phyloP scores from a whole-genome alignment of 306 rosid genomes.

The Dalbergia oliveri region DNA sequence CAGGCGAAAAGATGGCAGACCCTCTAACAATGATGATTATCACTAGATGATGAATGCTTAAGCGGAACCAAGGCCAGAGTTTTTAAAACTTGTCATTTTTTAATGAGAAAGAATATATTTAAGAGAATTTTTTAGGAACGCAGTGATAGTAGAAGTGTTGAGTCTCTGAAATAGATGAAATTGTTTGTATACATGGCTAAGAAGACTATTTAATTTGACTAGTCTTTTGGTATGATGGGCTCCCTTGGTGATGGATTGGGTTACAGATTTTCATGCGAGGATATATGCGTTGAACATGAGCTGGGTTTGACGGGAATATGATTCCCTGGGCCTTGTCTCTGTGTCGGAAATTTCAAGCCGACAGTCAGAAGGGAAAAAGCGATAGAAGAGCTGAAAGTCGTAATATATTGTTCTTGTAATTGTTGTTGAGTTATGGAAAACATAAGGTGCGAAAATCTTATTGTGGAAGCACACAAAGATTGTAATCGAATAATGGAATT shows the following conservation, averaged over 20 bases:
- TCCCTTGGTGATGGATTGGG: neutral
- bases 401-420: neutral
- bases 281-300: slow-evolving; percentile 37
- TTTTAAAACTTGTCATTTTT: too few relatives aligned
- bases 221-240: neutral
- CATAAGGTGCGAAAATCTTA: neutral
- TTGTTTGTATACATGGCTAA: neutral
- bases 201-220: slow-evolving; percentile 13
- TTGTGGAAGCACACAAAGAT: neutral
- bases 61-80: neutral
- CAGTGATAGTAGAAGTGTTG: slow-evolving; percentile 9
- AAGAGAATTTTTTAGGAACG: neutral
- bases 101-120: neutral
- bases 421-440: neutral
- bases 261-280: slow-evolving; percentile 16
- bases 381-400: neutral
- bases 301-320: slow-evolving; percentile 52
- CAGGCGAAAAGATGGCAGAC: neutral
- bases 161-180: too few relatives aligned
- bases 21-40: slow-evolving; percentile 5
- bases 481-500: neutral
- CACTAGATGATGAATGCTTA: slow-evolving; percentile 2
- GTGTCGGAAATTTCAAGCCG: slow-evolving; percentile 6
- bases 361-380: slow-evolving; percentile 25
- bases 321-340: slow-evolving; percentile 46